Base-by-base conservation (phyloP, 164 flowering plant species). In the Liquidambar formosana region DNA sequence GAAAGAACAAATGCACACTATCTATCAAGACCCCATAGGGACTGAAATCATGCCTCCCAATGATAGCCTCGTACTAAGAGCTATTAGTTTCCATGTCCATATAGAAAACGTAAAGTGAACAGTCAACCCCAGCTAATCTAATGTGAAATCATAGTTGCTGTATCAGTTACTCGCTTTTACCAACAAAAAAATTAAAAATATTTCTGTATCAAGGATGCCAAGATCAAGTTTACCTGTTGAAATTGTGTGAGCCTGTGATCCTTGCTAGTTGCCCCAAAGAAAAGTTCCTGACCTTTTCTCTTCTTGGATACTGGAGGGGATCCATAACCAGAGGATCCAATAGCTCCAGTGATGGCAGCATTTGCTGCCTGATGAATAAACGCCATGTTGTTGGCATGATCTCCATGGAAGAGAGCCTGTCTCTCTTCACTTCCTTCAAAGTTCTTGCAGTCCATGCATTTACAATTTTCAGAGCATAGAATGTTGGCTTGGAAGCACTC, bases 361-460 rank as follows among this genome's bases (percentile, higher is more conserved):
- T 93, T 93, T 47, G 96, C 94, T 51, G 99, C 97, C 82, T 96
- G 97, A 78, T 93, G 99, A 73, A 92, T 80, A 75, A 80, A 86
- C 68, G 86, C 81, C 64, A 89, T 73, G 77, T 80, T 81, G 74
- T 84, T 82, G 52, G 82, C 78, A 76, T 88, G 92, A 53, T 93
- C 96, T 21, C 86, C 92, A 75, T 93, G 92, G 73, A 83, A 89
- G 38, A 95, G 89, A 73, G 94, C 91, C 73, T 84, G 91, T 71
- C 99, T 87, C 85, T 95, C 99, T 78, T 95, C 98, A 78, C 97
- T 95, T 70, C 95, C 99, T 80, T 95, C 99, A 71, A 78, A 90
- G 70, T 93, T 95, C 62, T 91, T 95, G 88, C 99, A 95, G 78
- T 93, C 99, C 75, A 90, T 66, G 78, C 99, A 95, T 83, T 85